phyloP scores from a whole-genome alignment of 805 yeast species.

The Ogataea ganodermae region DNA sequence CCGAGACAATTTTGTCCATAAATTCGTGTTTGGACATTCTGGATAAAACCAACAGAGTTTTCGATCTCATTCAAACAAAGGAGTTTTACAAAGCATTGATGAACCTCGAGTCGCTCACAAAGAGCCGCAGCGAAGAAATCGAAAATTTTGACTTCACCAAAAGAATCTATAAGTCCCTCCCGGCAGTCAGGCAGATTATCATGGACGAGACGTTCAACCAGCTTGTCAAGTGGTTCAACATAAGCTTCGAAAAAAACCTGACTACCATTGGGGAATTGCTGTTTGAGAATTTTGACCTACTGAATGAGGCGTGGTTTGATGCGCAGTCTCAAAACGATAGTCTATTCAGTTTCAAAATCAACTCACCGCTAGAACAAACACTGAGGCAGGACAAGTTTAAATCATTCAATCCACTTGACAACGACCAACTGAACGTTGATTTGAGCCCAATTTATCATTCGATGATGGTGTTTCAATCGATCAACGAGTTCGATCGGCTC shows the following conservation, averaged over 20 bases:
- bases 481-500: conserved; percentile 64
- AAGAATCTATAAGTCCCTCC: conserved; percentile 73
- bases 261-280: conserved; percentile 57
- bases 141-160: conserved; percentile 73
- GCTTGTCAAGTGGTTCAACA: conserved; percentile 62
- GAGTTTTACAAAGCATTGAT: conserved; percentile 86
- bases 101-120: conserved; percentile 71
- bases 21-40: conserved; percentile 76
- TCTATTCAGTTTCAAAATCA: conserved; percentile 63
- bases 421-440: conserved; percentile 50
- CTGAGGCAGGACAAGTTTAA: conserved; percentile 52
- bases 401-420: conserved; percentile 50
- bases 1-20: conserved; percentile 69
- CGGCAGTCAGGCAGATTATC: conserved; percentile 70
- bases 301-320: conserved; percentile 62
- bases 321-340: conserved; percentile 46
- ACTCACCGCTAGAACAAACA: conserved; percentile 83
- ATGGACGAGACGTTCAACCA: conserved; percentile 71
- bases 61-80: conserved; percentile 72
- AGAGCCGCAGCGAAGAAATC: conserved; percentile 63
- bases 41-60: conserved; percentile 83
- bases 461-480: conserved; percentile 73
- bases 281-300: conserved; percentile 52
- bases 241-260: conserved; percentile 63
- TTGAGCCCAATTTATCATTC: conserved; percentile 81